phyloP scores from a whole-genome alignment of 176 grass and related monocot species.

The Microstegium vimineum region DNA sequence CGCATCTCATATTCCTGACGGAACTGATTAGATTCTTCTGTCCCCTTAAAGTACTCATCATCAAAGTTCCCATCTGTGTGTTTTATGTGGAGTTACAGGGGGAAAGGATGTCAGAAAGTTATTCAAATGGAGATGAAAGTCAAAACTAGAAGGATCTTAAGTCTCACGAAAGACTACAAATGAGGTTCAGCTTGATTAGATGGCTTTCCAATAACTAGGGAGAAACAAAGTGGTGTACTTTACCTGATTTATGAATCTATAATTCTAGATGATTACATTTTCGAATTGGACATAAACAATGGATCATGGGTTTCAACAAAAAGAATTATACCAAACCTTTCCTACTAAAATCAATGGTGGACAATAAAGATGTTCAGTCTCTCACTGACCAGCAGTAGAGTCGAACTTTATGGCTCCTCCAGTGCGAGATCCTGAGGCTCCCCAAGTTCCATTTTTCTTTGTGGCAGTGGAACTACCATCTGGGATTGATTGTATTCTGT shows the following conservation, averaged over 20 bases:
- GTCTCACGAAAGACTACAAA: background rate
- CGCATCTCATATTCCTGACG: conserved; percentile 91
- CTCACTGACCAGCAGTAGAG: conserved; percentile 62
- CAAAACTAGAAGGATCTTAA: background rate
- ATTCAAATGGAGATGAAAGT: background rate
- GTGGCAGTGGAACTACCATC: conserved; percentile 67
- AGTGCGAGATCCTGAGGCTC: conserved; percentile 67
- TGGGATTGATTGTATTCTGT: conserved; percentile 90
- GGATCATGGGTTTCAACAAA: background rate
- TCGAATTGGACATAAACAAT: background rate
- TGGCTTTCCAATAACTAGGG: background rate
- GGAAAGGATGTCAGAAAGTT: background rate
- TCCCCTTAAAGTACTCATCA: conserved; percentile 81
- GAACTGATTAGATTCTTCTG: conserved; percentile 80
- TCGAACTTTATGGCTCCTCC: conserved; percentile 70
- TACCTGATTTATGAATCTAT: background rate
- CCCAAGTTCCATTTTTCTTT: conserved; percentile 76
- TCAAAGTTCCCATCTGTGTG: conserved; percentile 80
- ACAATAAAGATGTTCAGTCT: background rate
- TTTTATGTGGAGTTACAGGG: background rate
- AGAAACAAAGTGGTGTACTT: background rate
- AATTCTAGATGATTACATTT: background rate
- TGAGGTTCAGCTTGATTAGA: background rate
- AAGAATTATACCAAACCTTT: background rate
- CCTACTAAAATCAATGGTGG: background rate